phyloP scores from a whole-genome alignment of 2,329 filamentous ascomycete genomes.

The Alternaria sp. region DNA sequence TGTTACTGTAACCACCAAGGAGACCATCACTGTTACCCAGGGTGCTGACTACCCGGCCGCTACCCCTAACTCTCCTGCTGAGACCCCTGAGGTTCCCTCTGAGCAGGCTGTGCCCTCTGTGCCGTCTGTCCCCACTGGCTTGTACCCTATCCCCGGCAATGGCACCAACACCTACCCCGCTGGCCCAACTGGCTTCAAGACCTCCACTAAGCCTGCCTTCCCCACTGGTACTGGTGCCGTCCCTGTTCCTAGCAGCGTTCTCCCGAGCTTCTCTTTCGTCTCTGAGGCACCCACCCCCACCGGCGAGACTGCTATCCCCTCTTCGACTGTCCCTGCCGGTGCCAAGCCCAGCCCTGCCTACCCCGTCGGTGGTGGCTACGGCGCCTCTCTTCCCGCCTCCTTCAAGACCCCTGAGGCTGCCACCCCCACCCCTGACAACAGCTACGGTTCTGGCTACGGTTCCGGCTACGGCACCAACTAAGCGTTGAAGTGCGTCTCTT shows the following conservation, averaged over 20 bases:
- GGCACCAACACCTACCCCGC: slow-evolving; percentile 37
- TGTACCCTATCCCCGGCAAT: slow-evolving; percentile 43
- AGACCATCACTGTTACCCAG: slow-evolving; percentile 51
- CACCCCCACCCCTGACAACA: slow-evolving; percentile 21
- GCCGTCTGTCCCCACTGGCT: slow-evolving; percentile 29
- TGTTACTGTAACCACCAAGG: slow-evolving; percentile 49
- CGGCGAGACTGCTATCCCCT: slow-evolving; percentile 22
- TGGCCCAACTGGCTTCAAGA: slow-evolving; percentile 46
- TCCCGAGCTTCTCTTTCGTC: slow-evolving; percentile 39
- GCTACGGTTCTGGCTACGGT: slow-evolving; percentile 22
- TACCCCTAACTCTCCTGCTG: slow-evolving; percentile 18
- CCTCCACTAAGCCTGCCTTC: slow-evolving; percentile 38
- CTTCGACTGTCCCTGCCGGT: slow-evolving; percentile 21
- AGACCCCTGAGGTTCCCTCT: slow-evolving; percentile 18
- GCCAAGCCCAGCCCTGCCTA: slow-evolving; percentile 28
- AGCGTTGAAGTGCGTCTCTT: slow-evolving; percentile 19
- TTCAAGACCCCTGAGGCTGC: slow-evolving; percentile 22
- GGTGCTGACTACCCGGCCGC: slow-evolving; percentile 24
- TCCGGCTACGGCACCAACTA: slow-evolving; percentile 38
- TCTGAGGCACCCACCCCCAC: slow-evolving; percentile 33
- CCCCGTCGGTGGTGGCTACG: slow-evolving; percentile 25
- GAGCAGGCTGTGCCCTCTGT: slow-evolving; percentile 21
- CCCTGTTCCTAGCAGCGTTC: slow-evolving; percentile 25
- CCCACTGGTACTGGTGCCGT: slow-evolving; percentile 31
- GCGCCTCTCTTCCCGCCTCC: slow-evolving; percentile 23